A percentile compares a stretch with the other conserved stretches of the same genome.
Conservation (phyloP, 768 basidiomycete genomes). For the Calocybe gangraenosa region DNA sequence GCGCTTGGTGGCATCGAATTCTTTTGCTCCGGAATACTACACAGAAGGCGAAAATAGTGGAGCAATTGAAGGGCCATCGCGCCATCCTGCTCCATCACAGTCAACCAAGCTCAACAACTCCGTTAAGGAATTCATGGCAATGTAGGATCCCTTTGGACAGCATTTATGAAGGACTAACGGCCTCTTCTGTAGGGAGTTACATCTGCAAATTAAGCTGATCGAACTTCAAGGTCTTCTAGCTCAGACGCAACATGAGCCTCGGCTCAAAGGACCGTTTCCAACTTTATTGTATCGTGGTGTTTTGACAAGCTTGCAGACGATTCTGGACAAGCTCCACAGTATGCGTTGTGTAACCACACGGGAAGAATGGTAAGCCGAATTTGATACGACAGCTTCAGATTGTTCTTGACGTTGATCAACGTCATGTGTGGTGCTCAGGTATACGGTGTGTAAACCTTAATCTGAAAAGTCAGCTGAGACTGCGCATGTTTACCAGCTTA, state of each 20-base stretch:
- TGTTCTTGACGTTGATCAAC: background rate
- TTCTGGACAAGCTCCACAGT: constrained; percentile 86
- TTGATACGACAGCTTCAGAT: constrained; percentile 9
- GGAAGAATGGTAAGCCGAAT: constrained; percentile 75
- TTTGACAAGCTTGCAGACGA: constrained; percentile 77
- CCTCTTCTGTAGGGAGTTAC: constrained; percentile 70
- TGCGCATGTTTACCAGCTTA: no score
- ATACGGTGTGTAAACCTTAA: constrained; percentile 48
- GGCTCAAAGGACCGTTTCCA: constrained; percentile 95
- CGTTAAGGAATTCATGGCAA: constrained; percentile 86
- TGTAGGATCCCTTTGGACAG: constrained; percentile 46
- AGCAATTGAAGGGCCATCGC: constrained; percentile 23
- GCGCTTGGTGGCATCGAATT: constrained; percentile 84
- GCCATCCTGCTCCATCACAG: constrained; percentile 29
- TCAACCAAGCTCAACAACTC: constrained; percentile 53
- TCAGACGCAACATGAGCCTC: constrained; percentile 90
- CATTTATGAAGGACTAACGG: background rate
- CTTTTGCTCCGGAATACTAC: constrained; percentile 52
- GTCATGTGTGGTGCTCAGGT: constrained; percentile 49
- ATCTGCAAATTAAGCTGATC: constrained; percentile 88
- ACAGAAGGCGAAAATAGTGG: constrained; percentile 23
- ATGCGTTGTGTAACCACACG: constrained; percentile 97
- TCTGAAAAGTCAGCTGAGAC: background rate
- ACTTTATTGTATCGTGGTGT: constrained; percentile 79
- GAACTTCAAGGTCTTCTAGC: constrained; percentile 80